phyloP scores from a whole-genome alignment of 257 asterid genomes.

The Nicotiana otophora region DNA sequence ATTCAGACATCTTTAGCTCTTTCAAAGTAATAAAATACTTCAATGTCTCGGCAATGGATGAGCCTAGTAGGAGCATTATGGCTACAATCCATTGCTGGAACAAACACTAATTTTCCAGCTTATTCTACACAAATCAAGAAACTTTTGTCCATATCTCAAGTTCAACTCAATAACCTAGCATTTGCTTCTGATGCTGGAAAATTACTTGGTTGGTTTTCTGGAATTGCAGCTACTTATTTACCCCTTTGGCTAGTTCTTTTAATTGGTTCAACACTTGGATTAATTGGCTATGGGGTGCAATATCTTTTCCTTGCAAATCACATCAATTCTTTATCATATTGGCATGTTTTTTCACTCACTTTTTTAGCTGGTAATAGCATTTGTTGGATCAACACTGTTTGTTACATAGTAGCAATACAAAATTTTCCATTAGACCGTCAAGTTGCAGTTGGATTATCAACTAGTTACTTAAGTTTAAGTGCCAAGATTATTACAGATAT shows the following conservation, averaged over 20 bases:
- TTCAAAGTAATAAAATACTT: neutral
- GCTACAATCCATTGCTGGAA: slow-evolving; percentile 78
- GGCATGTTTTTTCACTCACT: slow-evolving; percentile 50
- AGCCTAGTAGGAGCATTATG: slow-evolving; percentile 62
- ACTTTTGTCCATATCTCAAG: slow-evolving; percentile 51
- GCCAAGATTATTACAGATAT: slow-evolving; percentile 50
- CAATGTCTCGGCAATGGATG: slow-evolving; percentile 67
- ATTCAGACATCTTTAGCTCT: neutral
- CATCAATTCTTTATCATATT: slow-evolving; percentile 28
- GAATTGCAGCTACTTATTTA: slow-evolving; percentile 49
- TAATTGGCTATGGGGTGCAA: slow-evolving; percentile 71
- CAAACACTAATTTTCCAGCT: slow-evolving; percentile 71
- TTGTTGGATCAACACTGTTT: slow-evolving; percentile 80
- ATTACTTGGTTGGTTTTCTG: slow-evolving; percentile 70
- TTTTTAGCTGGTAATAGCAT: slow-evolving; percentile 65
- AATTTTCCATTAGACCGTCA: slow-evolving; percentile 68
- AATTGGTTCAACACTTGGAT: slow-evolving; percentile 56
- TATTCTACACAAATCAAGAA: slow-evolving; percentile 62
- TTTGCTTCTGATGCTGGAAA: slow-evolving; percentile 87
- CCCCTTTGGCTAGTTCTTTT: slow-evolving; percentile 73
- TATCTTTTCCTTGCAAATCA: slow-evolving; percentile 42
- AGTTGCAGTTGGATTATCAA: slow-evolving; percentile 61
- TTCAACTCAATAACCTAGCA: slow-evolving; percentile 71
- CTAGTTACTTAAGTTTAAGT: slow-evolving; percentile 63
- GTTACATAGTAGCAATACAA: slow-evolving; percentile 41